Base-by-base conservation (phyloP, 192 early-diverging fungal species). In the Funneliformis mosseae region DNA sequence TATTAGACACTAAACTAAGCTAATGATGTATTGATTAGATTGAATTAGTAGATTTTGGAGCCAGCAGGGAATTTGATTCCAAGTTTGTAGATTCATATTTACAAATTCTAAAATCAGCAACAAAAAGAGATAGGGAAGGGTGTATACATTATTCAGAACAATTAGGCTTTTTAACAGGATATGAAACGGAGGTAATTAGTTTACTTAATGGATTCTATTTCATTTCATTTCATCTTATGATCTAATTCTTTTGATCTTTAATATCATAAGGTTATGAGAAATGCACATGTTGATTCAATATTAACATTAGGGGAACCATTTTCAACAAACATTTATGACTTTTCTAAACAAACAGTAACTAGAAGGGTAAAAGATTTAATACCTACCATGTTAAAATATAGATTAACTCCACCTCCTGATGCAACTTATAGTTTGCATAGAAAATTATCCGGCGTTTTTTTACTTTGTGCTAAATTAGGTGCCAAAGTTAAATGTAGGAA, bases 371-470 rank as follows among this genome's bases (percentile, higher is more conserved):
- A 94, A 39, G 92, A 91, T 42, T 90, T 93, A 10, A 99, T 99
- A 79, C 98, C 98, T 2, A 89, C 95, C 9, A 99, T 99, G 98
- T 88, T 99, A 72, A 88, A 92, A 66, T 93, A 99, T 78, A 86
- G 98, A 28, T 83, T 99, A 42, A 97, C 95, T 8, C 98, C 98
- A 14, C 98, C 98, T 7, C 98, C 98, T n/a, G 98, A 99, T 78
- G 97, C 97, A 83, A 96, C 95, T 6, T 99, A 99, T 84, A 94
- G 94, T 16, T 84, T 98, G 83, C 98, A 99, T 78, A 88, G 96
- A 46, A 99, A 98, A 82, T 89, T 99, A 61, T 94, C 93, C 25
- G 97, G 98, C 2, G 94, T 93, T 0, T 98, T 96, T 82, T 85
- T 99, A 84, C 84, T 98, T 25, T 99, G 97, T 82, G 90, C 94